Evolutionary conservation across 2,329 filamentous ascomycete species (phyloP), one percentile per base, ranked within the genome.

Genomic region (Apiospora saccharicola): DNA sequence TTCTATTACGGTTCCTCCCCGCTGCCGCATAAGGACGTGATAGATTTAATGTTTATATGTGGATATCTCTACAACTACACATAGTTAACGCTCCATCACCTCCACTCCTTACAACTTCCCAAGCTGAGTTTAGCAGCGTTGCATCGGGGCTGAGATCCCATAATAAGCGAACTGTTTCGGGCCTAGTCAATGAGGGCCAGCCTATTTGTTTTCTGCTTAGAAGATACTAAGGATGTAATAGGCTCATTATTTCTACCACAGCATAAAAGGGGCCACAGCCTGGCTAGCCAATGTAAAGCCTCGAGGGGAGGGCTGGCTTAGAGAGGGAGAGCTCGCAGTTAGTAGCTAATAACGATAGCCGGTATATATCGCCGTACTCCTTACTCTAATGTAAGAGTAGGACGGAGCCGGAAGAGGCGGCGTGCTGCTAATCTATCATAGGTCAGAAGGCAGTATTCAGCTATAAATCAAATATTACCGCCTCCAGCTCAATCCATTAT

Each of bases 391-490:
- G n/a, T 51, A 51, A 51, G 49, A 24, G 8, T 8, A 51, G 49
- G 12, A 51, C 49, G n/a, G 49, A 51, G 49, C 49, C n/a, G n/a
- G n/a, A 51, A 51, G 49, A 51, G 49, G 49, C 49, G n/a, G 49
- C 26, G 26, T 30, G 26, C 26, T 30, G 26, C 26, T 30, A 30
- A 4, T 30, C 26, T 30, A 30, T 30, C 26, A 30, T 30, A 2
- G 26, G 26, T 30, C 26, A 30, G 26, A 30, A 30, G 26, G 26
- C 26, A 30, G 26, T 4, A 30, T 30, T 30, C 26, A 30, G 26
- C 26, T 30, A 30, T 4, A 30, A 30, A 4, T 30, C 26, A 30
- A 30, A 30, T 30, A 30, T 30, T 30, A 30, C 26, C 26, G 26
- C 26, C 26, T 30, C 26, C 26, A 30, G 26, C 26, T 30, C 26